A percentile compares a stretch with the other conserved stretches of the same genome.
phyloP scores from a whole-genome alignment of 1,284 basidiomycete genomes.

The Inonotus obliquus region DNA sequence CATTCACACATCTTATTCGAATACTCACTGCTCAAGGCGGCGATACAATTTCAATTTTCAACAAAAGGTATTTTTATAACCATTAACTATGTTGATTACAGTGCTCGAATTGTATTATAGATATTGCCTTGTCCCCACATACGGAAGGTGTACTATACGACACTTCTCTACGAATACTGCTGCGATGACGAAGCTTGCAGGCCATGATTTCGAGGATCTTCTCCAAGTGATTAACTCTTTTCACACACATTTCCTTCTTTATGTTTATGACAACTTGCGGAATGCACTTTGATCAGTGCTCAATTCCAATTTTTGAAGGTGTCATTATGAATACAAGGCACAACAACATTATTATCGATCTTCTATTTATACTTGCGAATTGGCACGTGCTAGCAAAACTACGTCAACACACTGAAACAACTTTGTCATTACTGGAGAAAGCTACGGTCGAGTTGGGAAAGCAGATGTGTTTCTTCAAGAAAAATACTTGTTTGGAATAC shows the following conservation, averaged over 20 bases:
- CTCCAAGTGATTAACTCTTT: too few relatives aligned
- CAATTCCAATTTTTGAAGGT: constrained; percentile 32
- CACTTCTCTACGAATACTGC: constrained; percentile 28
- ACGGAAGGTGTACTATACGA: constrained; percentile 30
- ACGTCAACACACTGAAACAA: constrained; percentile 28
- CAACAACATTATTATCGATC: constrained; percentile 22
- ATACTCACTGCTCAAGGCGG: constrained; percentile 18
- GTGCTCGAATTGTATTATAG: constrained; percentile 9
- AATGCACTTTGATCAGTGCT: too few relatives aligned
- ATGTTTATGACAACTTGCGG: too few relatives aligned
- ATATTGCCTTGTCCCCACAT: constrained; percentile 28
- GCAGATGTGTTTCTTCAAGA: constrained; percentile 22
- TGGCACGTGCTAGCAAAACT: constrained; percentile 34
- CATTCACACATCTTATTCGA: constrained; percentile 27
- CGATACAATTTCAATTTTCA: background rate
- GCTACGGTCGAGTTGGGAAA: constrained; percentile 24
- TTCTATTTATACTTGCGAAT: constrained; percentile 25
- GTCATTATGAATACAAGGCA: constrained; percentile 26
- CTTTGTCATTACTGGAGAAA: constrained; percentile 17
- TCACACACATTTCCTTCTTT: too few relatives aligned
- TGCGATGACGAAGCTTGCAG: constrained; percentile 31
- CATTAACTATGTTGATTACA: too few relatives aligned
- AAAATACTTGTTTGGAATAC: constrained; percentile 20
- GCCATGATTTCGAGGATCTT: constrained; percentile 33
- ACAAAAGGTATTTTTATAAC: background rate